phyloP scores from a whole-genome alignment of 139 green algal species.

The Tetraselmis striata region DNA sequence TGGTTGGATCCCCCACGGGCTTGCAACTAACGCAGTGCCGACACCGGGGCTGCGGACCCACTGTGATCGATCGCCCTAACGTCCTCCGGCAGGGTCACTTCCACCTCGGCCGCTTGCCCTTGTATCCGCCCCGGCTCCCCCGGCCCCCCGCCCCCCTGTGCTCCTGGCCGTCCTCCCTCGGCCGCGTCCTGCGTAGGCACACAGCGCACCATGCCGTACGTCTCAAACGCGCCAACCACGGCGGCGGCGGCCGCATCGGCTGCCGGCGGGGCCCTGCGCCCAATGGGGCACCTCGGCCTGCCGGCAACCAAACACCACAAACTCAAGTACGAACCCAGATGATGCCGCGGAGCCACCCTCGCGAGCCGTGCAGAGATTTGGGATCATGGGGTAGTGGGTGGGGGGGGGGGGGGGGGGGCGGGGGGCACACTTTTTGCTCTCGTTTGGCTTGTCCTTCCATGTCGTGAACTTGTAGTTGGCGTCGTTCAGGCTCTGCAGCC shows the following conservation, averaged over 20 bases:
- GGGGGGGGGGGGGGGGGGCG: too few relatives aligned
- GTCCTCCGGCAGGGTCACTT: background rate
- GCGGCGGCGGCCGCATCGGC: too few relatives aligned
- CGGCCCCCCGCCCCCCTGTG: background rate
- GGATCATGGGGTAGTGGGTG: background rate
- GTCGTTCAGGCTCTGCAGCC: constrained; percentile 29
- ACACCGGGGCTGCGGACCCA: background rate
- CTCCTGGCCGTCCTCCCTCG: background rate
- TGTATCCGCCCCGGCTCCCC: background rate
- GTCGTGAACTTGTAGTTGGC: background rate
- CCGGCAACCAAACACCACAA: background rate
- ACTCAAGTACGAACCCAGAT: too few relatives aligned
- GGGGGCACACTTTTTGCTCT: background rate
- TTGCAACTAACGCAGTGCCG: background rate
- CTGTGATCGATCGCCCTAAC: background rate
- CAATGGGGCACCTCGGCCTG: background rate
- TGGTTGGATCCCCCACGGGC: too few relatives aligned
- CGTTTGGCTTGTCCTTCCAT: background rate
- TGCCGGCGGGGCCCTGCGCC: too few relatives aligned
- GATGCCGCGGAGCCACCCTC: too few relatives aligned
- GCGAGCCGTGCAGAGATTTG: too few relatives aligned
- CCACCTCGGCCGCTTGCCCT: background rate
- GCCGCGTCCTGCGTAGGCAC: background rate
- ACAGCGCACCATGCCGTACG: background rate
- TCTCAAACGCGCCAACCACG: background rate